Evolutionary conservation across 2,329 filamentous ascomycete species (phyloP), one percentile per base, ranked within the genome.

Genomic region (Cadophora luteo-olivacea): DNA sequence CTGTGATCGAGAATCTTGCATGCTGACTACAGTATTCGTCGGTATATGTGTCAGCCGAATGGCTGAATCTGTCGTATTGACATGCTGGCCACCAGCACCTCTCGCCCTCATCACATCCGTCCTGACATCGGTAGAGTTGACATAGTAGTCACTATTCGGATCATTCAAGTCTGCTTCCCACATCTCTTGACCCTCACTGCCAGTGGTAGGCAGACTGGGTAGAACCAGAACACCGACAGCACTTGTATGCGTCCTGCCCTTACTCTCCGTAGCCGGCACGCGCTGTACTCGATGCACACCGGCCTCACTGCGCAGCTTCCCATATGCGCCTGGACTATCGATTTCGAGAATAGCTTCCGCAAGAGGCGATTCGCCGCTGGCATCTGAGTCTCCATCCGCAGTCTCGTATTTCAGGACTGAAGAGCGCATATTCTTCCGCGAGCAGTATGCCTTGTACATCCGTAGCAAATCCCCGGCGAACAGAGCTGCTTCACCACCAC

Each of bases 41-140:
- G 96, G 96, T 7, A 91, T 81, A 82, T 99, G 96, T 1, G 94
- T 98, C 75, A 99, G 85, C 11, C 96, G 91, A 70, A 99, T 92
- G 3, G 96, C 96, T 36, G 93, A 97, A 82, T 99, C 96, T 0
- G 96, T 99, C 79, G 95, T 97, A 82, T 99, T 99, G 78, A 99
- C 96, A 81, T 99, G 96, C 82, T 99, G 96, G 0, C 96, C 96
- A 38, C 96, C 96, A 0, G 96, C 95, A 69, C 96, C 96, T 57
- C 93, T 85, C 0, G 96, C 94, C 19, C 94, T 87, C 94, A 98
- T 97, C 69, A 94, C 93, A 78, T 99, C 96, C 24, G 88, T 84
- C 63, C 86, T 86, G 29, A 99, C 93, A 68, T 99, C 95, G 69
- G 89, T 86, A 6, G 92, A 89, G 77, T 97, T 89, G 69, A 99